Conservation (phyloP, 2,329 filamentous ascomycete species). For the Clarireedia sp. region DNA sequence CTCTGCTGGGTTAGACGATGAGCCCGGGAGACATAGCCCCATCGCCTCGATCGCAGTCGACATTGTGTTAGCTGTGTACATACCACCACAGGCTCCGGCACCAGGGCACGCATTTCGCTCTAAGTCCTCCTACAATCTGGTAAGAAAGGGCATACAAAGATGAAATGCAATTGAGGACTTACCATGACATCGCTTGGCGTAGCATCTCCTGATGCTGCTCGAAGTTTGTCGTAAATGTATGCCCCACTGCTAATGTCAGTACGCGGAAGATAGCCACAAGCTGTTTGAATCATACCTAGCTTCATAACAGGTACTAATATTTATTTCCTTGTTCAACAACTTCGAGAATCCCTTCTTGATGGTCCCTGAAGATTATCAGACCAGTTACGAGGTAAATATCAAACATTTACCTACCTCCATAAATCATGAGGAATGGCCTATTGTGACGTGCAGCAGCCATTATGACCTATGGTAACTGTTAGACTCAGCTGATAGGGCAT, state of each 20-base stretch:
- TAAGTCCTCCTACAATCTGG: constrained; percentile 48
- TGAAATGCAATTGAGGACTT: background rate
- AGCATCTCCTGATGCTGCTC: constrained; percentile 56
- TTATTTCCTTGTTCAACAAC: constrained; percentile 70
- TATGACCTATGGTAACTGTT: constrained; percentile 32
- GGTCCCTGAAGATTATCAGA: constrained; percentile 44
- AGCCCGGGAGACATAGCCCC: constrained; percentile 60
- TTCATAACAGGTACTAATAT: constrained; percentile 56
- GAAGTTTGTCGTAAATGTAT: constrained; percentile 68
- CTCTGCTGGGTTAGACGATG: constrained; percentile 59
- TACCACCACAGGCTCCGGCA: constrained; percentile 62
- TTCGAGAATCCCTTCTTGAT: constrained; percentile 81
- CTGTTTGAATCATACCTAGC: background rate
- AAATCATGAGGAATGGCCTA: constrained; percentile 89
- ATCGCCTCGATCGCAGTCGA: constrained; percentile 66
- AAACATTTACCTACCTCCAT: constrained; percentile 43
- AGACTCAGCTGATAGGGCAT: background rate
- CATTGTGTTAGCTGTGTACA: constrained; percentile 76
- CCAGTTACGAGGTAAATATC: background rate
- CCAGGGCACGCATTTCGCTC: constrained; percentile 62
- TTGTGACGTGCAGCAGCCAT: constrained; percentile 91
- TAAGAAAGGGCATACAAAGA: background rate
- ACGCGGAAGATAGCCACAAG: background rate
- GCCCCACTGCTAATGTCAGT: constrained; percentile 45
- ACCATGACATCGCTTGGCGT: constrained; percentile 66